Conservation (phyloP, 164 flowering plant genomes). For the Vitis riparia region DNA sequence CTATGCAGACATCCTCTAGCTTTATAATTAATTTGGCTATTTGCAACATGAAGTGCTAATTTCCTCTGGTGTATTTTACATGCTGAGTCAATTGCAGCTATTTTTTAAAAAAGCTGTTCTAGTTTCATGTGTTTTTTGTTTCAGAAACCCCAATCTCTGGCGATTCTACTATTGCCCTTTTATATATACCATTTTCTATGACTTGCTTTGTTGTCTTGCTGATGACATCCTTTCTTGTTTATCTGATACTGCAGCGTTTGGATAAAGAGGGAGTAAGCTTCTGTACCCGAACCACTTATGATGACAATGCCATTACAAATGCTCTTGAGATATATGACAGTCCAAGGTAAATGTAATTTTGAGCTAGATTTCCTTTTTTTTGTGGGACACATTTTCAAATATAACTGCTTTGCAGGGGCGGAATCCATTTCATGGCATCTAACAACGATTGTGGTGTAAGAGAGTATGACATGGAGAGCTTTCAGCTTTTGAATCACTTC, state of each 20-base stretch:
- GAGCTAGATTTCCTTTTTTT: neutral
- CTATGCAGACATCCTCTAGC: no score
- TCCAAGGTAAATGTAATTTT: slow-evolving; percentile 37
- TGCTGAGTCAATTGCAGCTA: no score
- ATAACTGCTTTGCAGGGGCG: slow-evolving; percentile 40
- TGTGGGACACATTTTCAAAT: no score
- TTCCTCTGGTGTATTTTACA: no score
- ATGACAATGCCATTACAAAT: slow-evolving; percentile 72
- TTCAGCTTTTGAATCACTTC: slow-evolving; percentile 62
- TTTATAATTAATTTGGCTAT: no score
- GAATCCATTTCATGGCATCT: slow-evolving; percentile 58
- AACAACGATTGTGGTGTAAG: slow-evolving; percentile 70
- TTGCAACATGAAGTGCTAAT: no score
- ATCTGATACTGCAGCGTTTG: slow-evolving; percentile 40
- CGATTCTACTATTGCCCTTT: no score
- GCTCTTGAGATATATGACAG: slow-evolving; percentile 67
- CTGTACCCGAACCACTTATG: slow-evolving; percentile 58
- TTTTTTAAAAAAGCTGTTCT: no score
- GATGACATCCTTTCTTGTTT: neutral
- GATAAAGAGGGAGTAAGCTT: slow-evolving; percentile 64
- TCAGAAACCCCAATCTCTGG: no score
- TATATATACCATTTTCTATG: no score
- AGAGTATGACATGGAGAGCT: slow-evolving; percentile 65
- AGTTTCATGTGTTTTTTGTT: no score
- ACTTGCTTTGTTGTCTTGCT: no score